A percentile compares a stretch with the other conserved stretches of the same genome.
These are phyloP conservation scores for Daldinia loculata DNA, from an alignment of 495 filamentous ascomycete genomes.

Conservation along the genomic window DNA sequence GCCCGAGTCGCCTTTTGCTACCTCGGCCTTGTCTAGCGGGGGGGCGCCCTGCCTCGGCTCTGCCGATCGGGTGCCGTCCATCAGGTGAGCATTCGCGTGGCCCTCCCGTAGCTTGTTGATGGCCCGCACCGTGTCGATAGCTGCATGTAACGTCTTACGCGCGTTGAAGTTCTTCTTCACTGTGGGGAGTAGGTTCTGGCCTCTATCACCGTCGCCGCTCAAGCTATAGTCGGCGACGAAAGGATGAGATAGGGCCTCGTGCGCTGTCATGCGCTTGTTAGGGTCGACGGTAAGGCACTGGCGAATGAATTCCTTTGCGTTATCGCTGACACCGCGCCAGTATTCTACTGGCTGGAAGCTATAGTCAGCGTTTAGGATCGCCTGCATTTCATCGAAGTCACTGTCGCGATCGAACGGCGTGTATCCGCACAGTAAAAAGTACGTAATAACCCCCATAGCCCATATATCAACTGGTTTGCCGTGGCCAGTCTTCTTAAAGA, in stretches of 20 bases:
- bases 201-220: slow-evolving; percentile 46
- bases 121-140: slow-evolving; percentile 97
- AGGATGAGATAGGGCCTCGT: slow-evolving; percentile 87
- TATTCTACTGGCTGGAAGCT: slow-evolving; percentile 95
- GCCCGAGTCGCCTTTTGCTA: slow-evolving; percentile 52
- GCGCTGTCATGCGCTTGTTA: slow-evolving; percentile 85
- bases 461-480: slow-evolving; percentile 93
- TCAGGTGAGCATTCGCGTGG: slow-evolving; percentile 66
- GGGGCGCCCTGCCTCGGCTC: slow-evolving; percentile 47
- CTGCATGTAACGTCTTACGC: slow-evolving; percentile 88
- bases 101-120: slow-evolving; percentile 96
- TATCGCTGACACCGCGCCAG: slow-evolving; percentile 90
- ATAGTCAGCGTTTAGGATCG: slow-evolving; percentile 95
- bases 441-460: slow-evolving; percentile 96
- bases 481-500: slow-evolving; percentile 88
- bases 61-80: slow-evolving; percentile 67
- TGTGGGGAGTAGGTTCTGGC: slow-evolving; percentile 82
- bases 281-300: slow-evolving; percentile 89
- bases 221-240: slow-evolving; percentile 75
- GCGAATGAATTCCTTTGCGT: slow-evolving; percentile 86
- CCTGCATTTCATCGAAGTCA: slow-evolving; percentile 99
- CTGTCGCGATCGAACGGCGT: slow-evolving; percentile 98
- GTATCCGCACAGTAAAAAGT: slow-evolving; percentile 97
- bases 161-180: slow-evolving; percentile 99
- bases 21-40: slow-evolving; percentile 41